Base-by-base conservation (phyloP, 2,329 filamentous ascomycete species). In the Aspergillus sp. region DNA sequence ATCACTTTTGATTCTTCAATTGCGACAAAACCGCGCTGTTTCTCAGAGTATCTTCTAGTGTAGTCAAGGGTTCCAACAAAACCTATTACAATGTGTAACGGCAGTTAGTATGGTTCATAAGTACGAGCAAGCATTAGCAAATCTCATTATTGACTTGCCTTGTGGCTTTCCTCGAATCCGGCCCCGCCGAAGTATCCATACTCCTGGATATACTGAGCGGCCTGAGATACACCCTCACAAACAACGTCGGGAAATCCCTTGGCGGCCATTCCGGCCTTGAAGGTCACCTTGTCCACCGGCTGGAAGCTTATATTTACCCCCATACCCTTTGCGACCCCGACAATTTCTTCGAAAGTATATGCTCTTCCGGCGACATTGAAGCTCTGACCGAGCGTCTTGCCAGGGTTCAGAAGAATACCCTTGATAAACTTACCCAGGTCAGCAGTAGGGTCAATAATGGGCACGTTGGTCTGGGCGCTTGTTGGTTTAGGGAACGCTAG, bases 141-240 rank as follows among this genome's bases (percentile, higher is more conserved):
- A 28, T 8, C 7, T 28, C 25, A 28, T 28, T 28, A 28, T 3
- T 8, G 2, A 28, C 25, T 28, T 8, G 25, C 25, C 25, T 28
- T 25, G 13, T 52, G 36, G 10, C 15, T 38, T 12, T 48, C 23
- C 48, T 57, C 53, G 28, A 57, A 28, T 1, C 38, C 41, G 1
- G 56, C 79, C 28, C 79, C 79, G n/a, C 77, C 79, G 64, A 77
- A 85, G 63, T 85, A 85, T 0, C 82, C 82, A 54, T 76, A 81
- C 50, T 81, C 76, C 55, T 78, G 72, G 63, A 85, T 71, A 54
- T 85, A 73, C 32, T 78, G 70, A 72, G 84, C 79, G 61, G 84
- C 85, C 71, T 85, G 79, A 39, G 80, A 69, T 69, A 85, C 52
- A 69, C 85, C 83, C 55, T 82, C 75, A 19, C 77, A 75, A 65